Conservation (phyloP, 2,329 filamentous ascomycete species). For the Chrysoporthe deuterocubensis region DNA sequence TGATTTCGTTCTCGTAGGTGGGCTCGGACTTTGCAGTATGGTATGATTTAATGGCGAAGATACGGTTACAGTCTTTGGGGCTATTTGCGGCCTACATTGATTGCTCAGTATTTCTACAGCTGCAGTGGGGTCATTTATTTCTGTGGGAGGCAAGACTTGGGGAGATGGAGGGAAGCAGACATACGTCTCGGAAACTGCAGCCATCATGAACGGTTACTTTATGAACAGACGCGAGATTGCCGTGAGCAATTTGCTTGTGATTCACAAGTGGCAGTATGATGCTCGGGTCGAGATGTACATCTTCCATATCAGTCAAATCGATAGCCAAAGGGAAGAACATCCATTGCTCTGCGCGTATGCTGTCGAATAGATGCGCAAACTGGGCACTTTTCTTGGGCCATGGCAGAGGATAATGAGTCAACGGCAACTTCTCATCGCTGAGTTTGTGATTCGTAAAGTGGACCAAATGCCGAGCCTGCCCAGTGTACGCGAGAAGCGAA, state of each 20-base stretch:
- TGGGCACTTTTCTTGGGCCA: background rate
- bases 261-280: background rate
- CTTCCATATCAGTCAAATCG: background rate
- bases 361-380: background rate
- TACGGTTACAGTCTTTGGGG: no score
- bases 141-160: no score
- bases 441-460: background rate
- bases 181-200: background rate
- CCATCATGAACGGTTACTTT: background rate
- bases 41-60: background rate
- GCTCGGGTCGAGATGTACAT: background rate
- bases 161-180: background rate
- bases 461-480: background rate
- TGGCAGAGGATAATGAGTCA: background rate
- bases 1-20: background rate
- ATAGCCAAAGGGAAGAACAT: background rate
- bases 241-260: background rate
- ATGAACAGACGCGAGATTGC: background rate
- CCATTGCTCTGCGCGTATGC: background rate
- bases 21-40: background rate
- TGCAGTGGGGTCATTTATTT: no score
- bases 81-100: no score
- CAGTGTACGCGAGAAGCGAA: background rate
- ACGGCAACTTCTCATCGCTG: background rate
- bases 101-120: no score